Evolutionary conservation across 441 rosid species (phyloP).

Genomic region (Flueggea neowawraea): DNA sequence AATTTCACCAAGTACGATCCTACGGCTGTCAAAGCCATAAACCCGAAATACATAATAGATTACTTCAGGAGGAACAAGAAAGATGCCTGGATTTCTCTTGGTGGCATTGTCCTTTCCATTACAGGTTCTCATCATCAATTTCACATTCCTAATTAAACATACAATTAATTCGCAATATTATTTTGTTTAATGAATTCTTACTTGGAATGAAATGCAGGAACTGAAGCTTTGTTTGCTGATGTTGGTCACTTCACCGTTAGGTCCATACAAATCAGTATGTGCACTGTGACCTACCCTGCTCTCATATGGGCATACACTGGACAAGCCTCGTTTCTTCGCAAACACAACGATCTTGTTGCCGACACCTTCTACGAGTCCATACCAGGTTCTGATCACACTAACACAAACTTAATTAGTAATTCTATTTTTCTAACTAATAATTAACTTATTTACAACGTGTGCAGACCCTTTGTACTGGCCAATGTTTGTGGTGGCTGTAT

Average conservation of each 20-base stretch:
- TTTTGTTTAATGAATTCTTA: not conserved
- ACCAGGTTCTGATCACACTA: conserved; percentile 23
- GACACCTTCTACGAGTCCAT: conserved; percentile 36
- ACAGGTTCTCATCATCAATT: conserved; percentile 29
- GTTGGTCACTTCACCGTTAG: conserved; percentile 54
- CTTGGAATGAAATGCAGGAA: conserved; percentile 23
- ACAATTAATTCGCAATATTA: not conserved
- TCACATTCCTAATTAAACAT: not conserved
- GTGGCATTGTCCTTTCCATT: conserved; percentile 46
- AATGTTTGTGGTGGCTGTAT: conserved; percentile 42
- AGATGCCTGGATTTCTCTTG: conserved; percentile 57
- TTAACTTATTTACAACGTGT: not conserved
- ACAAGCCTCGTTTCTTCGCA: conserved; percentile 48
- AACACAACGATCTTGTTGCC: conserved; percentile 25
- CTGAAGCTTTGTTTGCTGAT: conserved; percentile 64
- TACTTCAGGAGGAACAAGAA: conserved; percentile 46
- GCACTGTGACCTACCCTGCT: conserved; percentile 41
- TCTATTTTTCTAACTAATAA: too few relatives aligned
- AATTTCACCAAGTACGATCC: conserved; percentile 44
- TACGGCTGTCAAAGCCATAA: conserved; percentile 31
- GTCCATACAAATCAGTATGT: conserved; percentile 56
- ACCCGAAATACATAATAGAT: conserved; percentile 38
- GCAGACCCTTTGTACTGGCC: conserved; percentile 47
- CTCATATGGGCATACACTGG: conserved; percentile 40
- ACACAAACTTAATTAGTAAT: too few relatives aligned